Conservation (phyloP, 805 yeast genomes). For the Hanseniaspora lindneri region DNA sequence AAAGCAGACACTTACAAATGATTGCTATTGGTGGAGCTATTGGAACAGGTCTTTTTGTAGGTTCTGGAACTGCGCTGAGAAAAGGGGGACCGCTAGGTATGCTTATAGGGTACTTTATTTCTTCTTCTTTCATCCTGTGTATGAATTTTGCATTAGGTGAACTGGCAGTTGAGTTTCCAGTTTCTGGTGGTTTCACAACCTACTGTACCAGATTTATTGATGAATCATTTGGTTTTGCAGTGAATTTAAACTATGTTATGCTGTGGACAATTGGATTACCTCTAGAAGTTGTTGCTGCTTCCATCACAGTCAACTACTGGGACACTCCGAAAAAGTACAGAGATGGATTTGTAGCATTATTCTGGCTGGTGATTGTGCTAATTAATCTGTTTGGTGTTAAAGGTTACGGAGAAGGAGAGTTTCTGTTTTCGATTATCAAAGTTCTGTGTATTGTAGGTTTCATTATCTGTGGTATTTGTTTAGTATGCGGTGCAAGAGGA, state of each 20-base stretch:
- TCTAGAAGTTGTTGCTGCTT: conserved; percentile 42
- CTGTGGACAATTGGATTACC: conserved; percentile 44
- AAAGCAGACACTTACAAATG: conserved; percentile 48
- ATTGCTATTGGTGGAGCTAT: conserved; percentile 62
- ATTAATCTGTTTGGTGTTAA: conserved; percentile 45
- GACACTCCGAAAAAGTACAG: conserved; percentile 35
- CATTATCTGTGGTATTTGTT: conserved; percentile 41
- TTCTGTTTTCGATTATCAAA: conserved; percentile 38
- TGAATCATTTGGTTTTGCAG: conserved; percentile 50
- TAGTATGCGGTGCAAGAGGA: conserved; percentile 39
- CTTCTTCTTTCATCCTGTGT: conserved; percentile 45
- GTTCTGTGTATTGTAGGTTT: conserved; percentile 42
- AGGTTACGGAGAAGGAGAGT: conserved; percentile 46
- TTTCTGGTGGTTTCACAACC: conserved; percentile 52
- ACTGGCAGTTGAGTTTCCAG: conserved; percentile 48
- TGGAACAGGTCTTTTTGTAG: conserved; percentile 68
- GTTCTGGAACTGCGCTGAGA: conserved; percentile 50
- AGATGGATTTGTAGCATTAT: conserved; percentile 39
- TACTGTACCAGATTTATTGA: conserved; percentile 50
- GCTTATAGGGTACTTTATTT: conserved; percentile 41
- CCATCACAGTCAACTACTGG: conserved; percentile 45
- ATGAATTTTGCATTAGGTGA: conserved; percentile 55
- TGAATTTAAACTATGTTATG: conserved; percentile 46
- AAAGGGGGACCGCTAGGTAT: conserved; percentile 63
- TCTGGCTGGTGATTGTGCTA: conserved; percentile 37